A percentile compares a stretch with the other conserved stretches of the same genome.
Conservation (phyloP, 257 asterid genomes). For the Plectranthus barbatus region DNA sequence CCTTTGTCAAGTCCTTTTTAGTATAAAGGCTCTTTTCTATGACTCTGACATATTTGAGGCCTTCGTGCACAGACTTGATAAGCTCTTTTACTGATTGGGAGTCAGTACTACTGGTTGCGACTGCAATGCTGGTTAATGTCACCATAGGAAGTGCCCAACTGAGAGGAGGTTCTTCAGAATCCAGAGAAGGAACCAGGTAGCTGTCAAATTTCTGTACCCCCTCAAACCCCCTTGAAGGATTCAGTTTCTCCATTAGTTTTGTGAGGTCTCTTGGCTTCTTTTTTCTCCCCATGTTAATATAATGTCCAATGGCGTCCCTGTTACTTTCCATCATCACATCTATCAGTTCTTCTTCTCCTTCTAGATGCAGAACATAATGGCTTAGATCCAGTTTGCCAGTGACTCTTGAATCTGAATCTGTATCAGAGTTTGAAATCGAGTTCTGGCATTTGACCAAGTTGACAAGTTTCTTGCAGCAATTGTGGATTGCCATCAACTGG, state of each 20-base stretch:
- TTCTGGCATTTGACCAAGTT: conserved; percentile 19
- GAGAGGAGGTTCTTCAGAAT: conserved; percentile 53
- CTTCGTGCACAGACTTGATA: conserved; percentile 41
- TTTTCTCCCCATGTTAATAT: conserved; percentile 54
- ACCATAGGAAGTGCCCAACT: conserved; percentile 91
- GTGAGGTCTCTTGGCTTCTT: conserved; percentile 47
- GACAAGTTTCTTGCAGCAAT: conserved; percentile 22
- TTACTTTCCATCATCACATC: conserved; percentile 48
- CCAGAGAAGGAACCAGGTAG: conserved; percentile 40
- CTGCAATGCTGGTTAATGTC: conserved; percentile 72
- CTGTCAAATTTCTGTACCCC: conserved; percentile 57
- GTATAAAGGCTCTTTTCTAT: conserved; percentile 40
- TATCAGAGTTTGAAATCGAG: conserved; percentile 7
- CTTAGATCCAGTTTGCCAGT: conserved; percentile 39
- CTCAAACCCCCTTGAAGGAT: conserved; percentile 34
- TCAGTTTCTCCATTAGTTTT: conserved; percentile 38
- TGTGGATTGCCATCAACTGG: conserved; percentile 17
- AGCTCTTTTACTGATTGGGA: conserved; percentile 29
- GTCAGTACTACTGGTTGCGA: conserved; percentile 34
- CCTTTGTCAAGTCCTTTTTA: conserved; percentile 25
- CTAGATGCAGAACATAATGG: conserved; percentile 55
- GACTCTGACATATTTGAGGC: conserved; percentile 38
- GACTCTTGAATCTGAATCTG: conserved; percentile 23
- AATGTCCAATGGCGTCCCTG: conserved; percentile 41
- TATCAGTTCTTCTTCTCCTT: conserved; percentile 66